phyloP scores from a whole-genome alignment of 164 flowering plant genomes.

The Piper betle region DNA sequence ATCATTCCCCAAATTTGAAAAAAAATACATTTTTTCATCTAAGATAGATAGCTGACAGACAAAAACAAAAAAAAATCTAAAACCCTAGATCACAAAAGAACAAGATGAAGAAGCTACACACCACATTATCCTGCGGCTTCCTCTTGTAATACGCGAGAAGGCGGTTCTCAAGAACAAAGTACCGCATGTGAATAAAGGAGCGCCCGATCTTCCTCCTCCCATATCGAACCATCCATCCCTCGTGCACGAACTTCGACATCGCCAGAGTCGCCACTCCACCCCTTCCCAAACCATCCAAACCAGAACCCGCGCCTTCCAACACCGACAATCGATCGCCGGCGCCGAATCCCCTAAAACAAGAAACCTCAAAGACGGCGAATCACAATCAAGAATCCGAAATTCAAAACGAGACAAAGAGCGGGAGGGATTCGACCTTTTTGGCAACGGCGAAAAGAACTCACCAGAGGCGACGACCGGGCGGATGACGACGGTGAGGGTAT shows the following conservation, averaged over 20 bases:
- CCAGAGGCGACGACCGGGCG: too few relatives aligned
- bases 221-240: conserved; percentile 98
- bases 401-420: too few relatives aligned
- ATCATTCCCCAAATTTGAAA: not conserved
- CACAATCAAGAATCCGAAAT: too few relatives aligned
- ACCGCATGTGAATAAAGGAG: conserved; percentile 92
- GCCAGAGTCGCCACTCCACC: not conserved
- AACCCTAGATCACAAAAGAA: not conserved
- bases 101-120: conserved; percentile 9
- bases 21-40: not conserved
- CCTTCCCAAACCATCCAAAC: too few relatives aligned
- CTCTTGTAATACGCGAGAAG: conserved; percentile 92
- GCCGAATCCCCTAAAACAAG: too few relatives aligned
- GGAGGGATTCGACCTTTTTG: too few relatives aligned
- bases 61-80: not conserved
- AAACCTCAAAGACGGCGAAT: too few relatives aligned
- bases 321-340: too few relatives aligned
- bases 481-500: too few relatives aligned
- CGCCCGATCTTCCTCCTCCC: conserved; percentile 97
- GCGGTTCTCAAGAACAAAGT: conserved; percentile 84
- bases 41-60: not conserved
- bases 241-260: conserved; percentile 76
- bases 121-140: conserved; percentile 95
- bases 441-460: too few relatives aligned
- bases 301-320: too few relatives aligned